Conservation (phyloP, 2,329 filamentous ascomycete genomes). For the Plectosphaerella plurivora region DNA sequence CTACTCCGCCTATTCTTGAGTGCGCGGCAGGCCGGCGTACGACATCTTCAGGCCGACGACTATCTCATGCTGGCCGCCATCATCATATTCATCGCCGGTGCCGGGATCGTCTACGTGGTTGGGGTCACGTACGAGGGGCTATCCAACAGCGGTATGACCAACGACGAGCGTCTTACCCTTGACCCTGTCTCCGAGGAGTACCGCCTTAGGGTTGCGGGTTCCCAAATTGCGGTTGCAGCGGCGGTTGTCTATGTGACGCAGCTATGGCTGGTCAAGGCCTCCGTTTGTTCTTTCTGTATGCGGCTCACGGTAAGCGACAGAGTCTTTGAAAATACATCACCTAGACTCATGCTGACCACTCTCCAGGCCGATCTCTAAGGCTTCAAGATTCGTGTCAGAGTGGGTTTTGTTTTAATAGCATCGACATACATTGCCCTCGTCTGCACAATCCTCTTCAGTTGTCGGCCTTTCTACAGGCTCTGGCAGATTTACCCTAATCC, state of each 20-base stretch:
- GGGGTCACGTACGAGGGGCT: slow-evolving; percentile 21
- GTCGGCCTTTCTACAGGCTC: slow-evolving; percentile 39
- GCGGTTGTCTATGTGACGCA: slow-evolving; percentile 42
- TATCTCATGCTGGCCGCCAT: slow-evolving; percentile 29
- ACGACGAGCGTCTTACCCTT: background rate
- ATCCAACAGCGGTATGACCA: background rate
- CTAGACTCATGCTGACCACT: background rate
- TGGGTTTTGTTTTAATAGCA: slow-evolving; percentile 38
- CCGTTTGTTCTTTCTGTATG: slow-evolving; percentile 47
- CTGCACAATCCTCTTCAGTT: slow-evolving; percentile 39
- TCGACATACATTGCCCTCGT: slow-evolving; percentile 41
- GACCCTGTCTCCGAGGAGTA: background rate
- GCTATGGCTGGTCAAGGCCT: slow-evolving; percentile 48
- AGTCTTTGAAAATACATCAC: too few relatives aligned
- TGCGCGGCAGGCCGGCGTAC: slow-evolving; percentile 40
- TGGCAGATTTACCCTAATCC: slow-evolving; percentile 52
- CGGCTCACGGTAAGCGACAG: slow-evolving; percentile 36
- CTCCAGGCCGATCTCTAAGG: slow-evolving; percentile 6
- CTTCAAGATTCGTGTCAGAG: slow-evolving; percentile 29
- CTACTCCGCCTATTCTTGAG: slow-evolving; percentile 45
- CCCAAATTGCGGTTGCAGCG: slow-evolving; percentile 49
- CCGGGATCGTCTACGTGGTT: slow-evolving; percentile 27
- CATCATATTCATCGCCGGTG: slow-evolving; percentile 15
- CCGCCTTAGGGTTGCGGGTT: slow-evolving; percentile 36
- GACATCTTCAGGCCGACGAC: slow-evolving; percentile 52